Base-by-base conservation (phyloP, 441 rosid species). In the Syzygium syzygioides region DNA sequence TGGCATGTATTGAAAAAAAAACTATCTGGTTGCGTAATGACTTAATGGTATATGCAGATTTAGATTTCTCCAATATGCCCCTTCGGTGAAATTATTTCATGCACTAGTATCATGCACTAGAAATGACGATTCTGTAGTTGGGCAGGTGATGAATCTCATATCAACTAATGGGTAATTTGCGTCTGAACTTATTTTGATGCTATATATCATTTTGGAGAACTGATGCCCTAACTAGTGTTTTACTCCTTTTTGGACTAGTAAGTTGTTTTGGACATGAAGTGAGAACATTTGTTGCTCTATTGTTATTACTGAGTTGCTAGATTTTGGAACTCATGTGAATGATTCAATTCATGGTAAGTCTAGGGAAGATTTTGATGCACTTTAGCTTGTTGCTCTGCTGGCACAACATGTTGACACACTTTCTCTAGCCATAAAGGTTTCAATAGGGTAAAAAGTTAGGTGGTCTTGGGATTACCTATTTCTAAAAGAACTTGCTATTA, bases 101-200 rank as follows among this genome's bases (percentile, higher is more conserved):
- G 50, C 80, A 19, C 26, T 34, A 34, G 48, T 18, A 68, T 68
- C 48, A 19, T 71, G 50, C 14, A 45, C 48, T 45, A 45, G 48
- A 45, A 7, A 45, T 45, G 48, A 45, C 48, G 48, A 2, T 41
- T 86, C 52, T 41, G 83, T 66, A 9, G 18, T 25, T 32, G 90
- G 92, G 91, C 93, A 89, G 13, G 14, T 89, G 94, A 91, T 91
- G 94, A 94, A 92, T 88, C 91, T 90, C 91, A 88, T 89, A 53
- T 25, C 19, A 88, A 86, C 34, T 80, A 88, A 91, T 93, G 93
- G 92, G 93, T 92, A 93, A 92, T 94, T 93, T 94, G 93, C 92
- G 88, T 86, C 93, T 93, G 94, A 92, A 88, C 10, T 30, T 83
- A 59, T 87, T 34, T 85, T 85, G 87, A 85, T 55, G 66, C 19